Evolutionary conservation across 2,329 filamentous ascomycete genomes (phyloP).

Genomic region (Cyclaneusma minus): DNA sequence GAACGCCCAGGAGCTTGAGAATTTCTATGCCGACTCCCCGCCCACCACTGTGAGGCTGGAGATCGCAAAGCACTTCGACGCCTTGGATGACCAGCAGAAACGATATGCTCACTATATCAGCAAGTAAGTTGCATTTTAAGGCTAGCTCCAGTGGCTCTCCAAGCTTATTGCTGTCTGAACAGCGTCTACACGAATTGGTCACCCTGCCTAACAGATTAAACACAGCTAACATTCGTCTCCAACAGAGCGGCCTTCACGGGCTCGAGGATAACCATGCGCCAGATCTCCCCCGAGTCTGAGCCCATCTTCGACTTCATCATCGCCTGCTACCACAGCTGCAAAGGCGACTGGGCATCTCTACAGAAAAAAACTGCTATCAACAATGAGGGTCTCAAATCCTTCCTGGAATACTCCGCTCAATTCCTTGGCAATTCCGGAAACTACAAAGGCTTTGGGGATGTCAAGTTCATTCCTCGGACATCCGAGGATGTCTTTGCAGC

Average conservation of each 20-base stretch:
- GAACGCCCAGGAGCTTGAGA: constrained; percentile 44
- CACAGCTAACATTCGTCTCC: neutral
- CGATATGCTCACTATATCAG: constrained; percentile 85
- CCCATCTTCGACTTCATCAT: constrained; percentile 70
- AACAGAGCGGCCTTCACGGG: constrained; percentile 60
- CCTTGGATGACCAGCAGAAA: constrained; percentile 60
- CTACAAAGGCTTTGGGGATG: constrained; percentile 77
- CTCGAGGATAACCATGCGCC: constrained; percentile 62
- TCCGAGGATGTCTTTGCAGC: constrained; percentile 46
- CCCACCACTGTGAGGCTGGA: constrained; percentile 76
- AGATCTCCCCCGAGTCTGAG: constrained; percentile 70
- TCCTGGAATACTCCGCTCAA: constrained; percentile 63
- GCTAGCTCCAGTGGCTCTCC: too few relatives aligned
- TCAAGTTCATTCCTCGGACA: constrained; percentile 67
- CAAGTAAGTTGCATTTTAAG: constrained; percentile 34
- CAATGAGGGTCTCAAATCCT: constrained; percentile 46
- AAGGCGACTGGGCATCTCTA: constrained; percentile 57
- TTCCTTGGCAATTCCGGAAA: constrained; percentile 72
- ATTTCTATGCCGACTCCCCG: constrained; percentile 84
- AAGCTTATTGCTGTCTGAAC: constrained; percentile 3
- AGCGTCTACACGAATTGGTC: too few relatives aligned
- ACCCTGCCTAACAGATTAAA: too few relatives aligned
- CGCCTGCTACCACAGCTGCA: constrained; percentile 46
- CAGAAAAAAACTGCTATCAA: constrained; percentile 48
- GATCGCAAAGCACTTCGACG: constrained; percentile 86